Evolutionary conservation across 768 basidiomycete genomes (phyloP), one percentile per base, ranked within the genome.

Genomic region (Galerina sulciceps): DNA sequence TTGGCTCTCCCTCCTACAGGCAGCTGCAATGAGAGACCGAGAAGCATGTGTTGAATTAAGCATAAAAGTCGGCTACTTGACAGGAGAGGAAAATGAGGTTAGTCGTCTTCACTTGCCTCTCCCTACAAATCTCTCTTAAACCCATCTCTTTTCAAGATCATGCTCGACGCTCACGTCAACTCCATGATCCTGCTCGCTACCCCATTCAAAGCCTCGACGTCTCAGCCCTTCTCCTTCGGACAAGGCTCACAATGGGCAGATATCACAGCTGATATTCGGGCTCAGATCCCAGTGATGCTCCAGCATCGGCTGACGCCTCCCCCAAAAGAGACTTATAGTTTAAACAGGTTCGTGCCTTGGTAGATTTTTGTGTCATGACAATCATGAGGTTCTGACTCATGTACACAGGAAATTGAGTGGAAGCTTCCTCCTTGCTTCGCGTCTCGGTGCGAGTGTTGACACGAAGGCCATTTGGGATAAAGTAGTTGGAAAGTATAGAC

Each of bases 311-410:
- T 97, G 26, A 95, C 94, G 0, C 96, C 96, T 0, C 96, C 96
- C 2, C 96, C 96, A 0, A 78, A 85, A 57, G 96, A 99, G 76
- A 98, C 96, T 1, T 98, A 98, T 72, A 94, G 92, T 71, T 75
- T 98, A 53, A 99, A 99, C 71, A 77, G 94, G 90, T 89, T 60
- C 55, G 83, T 64, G 11, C 13, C 22, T 34, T 10, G 1, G 14
- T 11, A 34, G 10, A 31, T 14, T 20, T 38, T 22, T 23, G 34
- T 18, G 23, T n/a, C 14, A 43, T 3, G 6, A 14, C 15, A 20
- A 26, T 36, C n/a, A 10, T 15, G 10, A 23, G 23, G 13, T 10
- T 45, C 26, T 22, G 22, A 14, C 10, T 31, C 6, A 41, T 17
- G 11, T 47, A 23, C 57, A 4, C 66, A 89, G 91, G 67, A 94